phyloP scores from a whole-genome alignment of 1,284 basidiomycete species.

The Cerioporus squamosus region DNA sequence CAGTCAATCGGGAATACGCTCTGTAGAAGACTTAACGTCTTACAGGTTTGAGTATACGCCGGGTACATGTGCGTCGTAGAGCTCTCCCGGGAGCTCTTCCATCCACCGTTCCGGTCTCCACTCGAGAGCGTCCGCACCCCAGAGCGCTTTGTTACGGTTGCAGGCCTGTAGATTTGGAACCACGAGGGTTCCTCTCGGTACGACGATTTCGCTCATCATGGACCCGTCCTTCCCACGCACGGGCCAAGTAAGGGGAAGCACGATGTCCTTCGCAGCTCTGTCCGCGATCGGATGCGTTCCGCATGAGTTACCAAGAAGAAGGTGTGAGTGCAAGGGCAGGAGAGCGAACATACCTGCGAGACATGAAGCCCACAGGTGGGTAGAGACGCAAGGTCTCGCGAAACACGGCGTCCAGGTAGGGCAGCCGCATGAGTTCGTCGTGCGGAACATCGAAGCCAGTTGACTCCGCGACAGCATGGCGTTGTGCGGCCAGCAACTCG shows the following conservation, averaged over 20 bases:
- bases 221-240: constrained; percentile 15
- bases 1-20: background rate
- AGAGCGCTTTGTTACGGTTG: constrained; percentile 22
- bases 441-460: constrained; percentile 26
- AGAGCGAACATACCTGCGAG: constrained; percentile 7
- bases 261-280: constrained; percentile 23
- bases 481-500: constrained; percentile 26
- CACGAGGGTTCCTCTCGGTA: constrained; percentile 5
- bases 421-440: constrained; percentile 34
- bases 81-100: constrained; percentile 3
- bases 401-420: constrained; percentile 38
- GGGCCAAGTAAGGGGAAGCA: constrained; percentile 30
- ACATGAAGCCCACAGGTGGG: background rate
- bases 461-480: constrained; percentile 4
- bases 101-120: constrained; percentile 29
- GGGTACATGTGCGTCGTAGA: constrained; percentile 20
- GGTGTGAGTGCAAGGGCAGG: constrained; percentile 13
- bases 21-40: background rate
- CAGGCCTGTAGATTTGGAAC: constrained; percentile 5
- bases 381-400: constrained; percentile 32
- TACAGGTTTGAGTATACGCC: constrained; percentile 27
- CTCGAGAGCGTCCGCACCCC: constrained; percentile 27
- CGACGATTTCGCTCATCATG: background rate
- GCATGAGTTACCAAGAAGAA: background rate
- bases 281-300: background rate